Evolutionary conservation across 2,329 filamentous ascomycete genomes (phyloP).

Genomic region (Nigrograna mackinnonii): DNA sequence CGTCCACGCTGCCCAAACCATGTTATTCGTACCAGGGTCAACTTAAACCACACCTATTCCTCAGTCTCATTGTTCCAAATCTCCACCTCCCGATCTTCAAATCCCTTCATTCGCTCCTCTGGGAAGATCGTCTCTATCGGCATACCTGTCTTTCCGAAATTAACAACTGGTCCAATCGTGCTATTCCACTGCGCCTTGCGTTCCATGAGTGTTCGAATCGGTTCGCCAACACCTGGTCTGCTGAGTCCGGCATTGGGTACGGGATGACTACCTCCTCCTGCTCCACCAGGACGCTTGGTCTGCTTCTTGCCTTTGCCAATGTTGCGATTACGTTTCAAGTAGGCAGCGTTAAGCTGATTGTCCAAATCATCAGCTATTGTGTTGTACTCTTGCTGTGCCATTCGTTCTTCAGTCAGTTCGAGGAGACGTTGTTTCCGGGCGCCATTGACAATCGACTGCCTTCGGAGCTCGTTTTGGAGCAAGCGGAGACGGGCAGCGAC

Average conservation of each 20-base stretch:
- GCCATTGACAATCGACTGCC: slow-evolving; percentile 85
- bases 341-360: slow-evolving; percentile 90
- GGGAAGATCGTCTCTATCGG: slow-evolving; percentile 80
- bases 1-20: no score
- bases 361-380: slow-evolving; percentile 97
- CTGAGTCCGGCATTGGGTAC: slow-evolving; percentile 41
- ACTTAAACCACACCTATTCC: no score
- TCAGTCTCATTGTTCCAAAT: slow-evolving; percentile 76
- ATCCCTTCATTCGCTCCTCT: slow-evolving; percentile 69
- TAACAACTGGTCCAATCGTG: slow-evolving; percentile 87
- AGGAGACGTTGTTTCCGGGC: slow-evolving; percentile 85
- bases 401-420: slow-evolving; percentile 86
- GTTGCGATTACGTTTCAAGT: slow-evolving; percentile 91
- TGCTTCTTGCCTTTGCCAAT: slow-evolving; percentile 94
- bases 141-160: slow-evolving; percentile 77
- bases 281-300: slow-evolving; percentile 73
- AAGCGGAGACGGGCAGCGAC: slow-evolving; percentile 86
- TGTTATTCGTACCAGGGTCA: no score
- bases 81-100: slow-evolving; percentile 77
- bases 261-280: slow-evolving; percentile 69
- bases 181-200: slow-evolving; percentile 86
- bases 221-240: slow-evolving; percentile 75
- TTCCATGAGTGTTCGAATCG: slow-evolving; percentile 91
- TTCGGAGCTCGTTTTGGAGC: slow-evolving; percentile 79
- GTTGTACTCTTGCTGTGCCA: slow-evolving; percentile 95